These are phyloP conservation scores for Didymella pinodella DNA, from an alignment of 2,329 filamentous ascomycete genomes.

Conservation along the genomic window DNA sequence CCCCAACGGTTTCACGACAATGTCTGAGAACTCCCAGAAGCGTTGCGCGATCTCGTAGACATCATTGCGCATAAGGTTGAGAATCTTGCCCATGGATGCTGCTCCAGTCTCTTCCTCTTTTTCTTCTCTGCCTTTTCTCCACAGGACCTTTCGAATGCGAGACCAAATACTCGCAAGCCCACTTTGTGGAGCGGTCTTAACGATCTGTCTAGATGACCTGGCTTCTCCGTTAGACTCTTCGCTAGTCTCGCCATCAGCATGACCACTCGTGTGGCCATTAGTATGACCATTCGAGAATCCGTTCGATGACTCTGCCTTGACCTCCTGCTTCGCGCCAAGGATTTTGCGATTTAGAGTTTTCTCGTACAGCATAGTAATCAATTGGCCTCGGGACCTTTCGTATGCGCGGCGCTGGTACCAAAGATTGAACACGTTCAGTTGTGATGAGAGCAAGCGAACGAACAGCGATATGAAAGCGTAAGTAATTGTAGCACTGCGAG, in stretches of 20 bases:
- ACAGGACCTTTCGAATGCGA: slow-evolving; percentile 27
- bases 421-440: slow-evolving; percentile 72
- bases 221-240: slow-evolving; percentile 17
- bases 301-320: slow-evolving; percentile 38
- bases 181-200: slow-evolving; percentile 13
- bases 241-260: slow-evolving; percentile 26
- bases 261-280: slow-evolving; percentile 20
- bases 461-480: slow-evolving; percentile 71
- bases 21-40: slow-evolving; percentile 85
- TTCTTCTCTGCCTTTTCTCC: slow-evolving; percentile 39
- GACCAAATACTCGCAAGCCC: slow-evolving; percentile 20
- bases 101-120: slow-evolving; percentile 60
- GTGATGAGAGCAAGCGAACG: slow-evolving; percentile 67
- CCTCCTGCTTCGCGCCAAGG: slow-evolving; percentile 41
- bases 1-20: slow-evolving; percentile 78
- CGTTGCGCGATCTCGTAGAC: slow-evolving; percentile 82
- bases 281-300: slow-evolving; percentile 24
- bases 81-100: slow-evolving; percentile 87
- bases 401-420: slow-evolving; percentile 89
- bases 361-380: slow-evolving; percentile 85
- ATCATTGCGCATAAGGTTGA: slow-evolving; percentile 84
- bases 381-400: slow-evolving; percentile 82
- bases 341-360: slow-evolving; percentile 75
- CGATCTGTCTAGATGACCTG: slow-evolving; percentile 5
- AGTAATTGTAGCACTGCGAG: slow-evolving; percentile 66